Evolutionary conservation across 148 eudicot genomes (phyloP).

Genomic region (Chenopodium album): DNA sequence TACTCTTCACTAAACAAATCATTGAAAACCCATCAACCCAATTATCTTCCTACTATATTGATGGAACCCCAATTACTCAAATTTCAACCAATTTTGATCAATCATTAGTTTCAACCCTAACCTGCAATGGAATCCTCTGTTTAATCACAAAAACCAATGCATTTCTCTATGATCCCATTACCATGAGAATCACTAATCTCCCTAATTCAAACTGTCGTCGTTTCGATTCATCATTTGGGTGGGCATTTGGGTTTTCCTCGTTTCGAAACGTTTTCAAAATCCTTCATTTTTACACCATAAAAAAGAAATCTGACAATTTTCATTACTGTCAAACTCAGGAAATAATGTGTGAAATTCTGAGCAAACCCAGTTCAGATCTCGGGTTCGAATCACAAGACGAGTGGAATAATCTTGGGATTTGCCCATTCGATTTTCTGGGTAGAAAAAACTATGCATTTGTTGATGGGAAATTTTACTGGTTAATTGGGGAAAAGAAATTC

Average conservation of each 20-base stretch:
- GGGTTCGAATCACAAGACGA: conserved; percentile 14
- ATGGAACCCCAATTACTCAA: conserved; percentile 28
- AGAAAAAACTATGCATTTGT: conserved; percentile 32
- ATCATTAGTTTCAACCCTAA: conserved; percentile 19
- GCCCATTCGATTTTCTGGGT: conserved; percentile 36
- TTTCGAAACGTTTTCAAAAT: conserved; percentile 26
- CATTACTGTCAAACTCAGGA: conserved; percentile 36
- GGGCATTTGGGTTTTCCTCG: conserved; percentile 35
- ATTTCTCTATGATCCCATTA: conserved; percentile 34
- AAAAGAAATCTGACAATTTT: conserved; percentile 31
- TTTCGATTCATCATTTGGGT: conserved; percentile 22
- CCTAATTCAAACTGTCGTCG: conserved; percentile 15
- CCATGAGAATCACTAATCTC: conserved; percentile 17
- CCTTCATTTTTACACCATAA: conserved; percentile 32
- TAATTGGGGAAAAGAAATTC: conserved; percentile 31
- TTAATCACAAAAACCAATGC: conserved; percentile 23
- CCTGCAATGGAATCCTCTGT: conserved; percentile 34
- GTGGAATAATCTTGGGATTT: conserved; percentile 36
- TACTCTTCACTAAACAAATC: conserved; percentile 28
- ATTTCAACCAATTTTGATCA: conserved; percentile 24
- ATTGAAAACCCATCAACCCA: conserved; percentile 23
- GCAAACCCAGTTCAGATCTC: conserved; percentile 18
- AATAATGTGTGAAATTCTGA: conserved; percentile 34
- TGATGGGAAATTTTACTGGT: conserved; percentile 35
- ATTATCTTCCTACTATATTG: conserved; percentile 29